Conservation (phyloP, 441 rosid genomes). For the Arabidopsis hybrid region DNA sequence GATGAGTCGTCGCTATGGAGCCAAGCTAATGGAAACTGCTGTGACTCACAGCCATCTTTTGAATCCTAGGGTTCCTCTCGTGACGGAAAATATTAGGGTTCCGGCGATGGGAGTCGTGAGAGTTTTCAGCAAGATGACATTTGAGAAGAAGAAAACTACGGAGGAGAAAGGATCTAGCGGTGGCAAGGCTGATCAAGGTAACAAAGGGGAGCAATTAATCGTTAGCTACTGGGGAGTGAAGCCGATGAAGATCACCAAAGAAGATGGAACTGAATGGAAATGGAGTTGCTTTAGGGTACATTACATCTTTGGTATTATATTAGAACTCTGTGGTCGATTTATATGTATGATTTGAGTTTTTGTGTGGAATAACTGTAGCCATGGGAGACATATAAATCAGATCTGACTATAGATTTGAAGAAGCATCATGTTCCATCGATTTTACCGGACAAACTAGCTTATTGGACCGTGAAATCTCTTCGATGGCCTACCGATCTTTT, state of each 20-base stretch:
- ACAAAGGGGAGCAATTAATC: slow-evolving; percentile 46
- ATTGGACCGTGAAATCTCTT: slow-evolving; percentile 69
- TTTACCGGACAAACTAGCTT: slow-evolving; percentile 64
- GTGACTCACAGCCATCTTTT: not conserved
- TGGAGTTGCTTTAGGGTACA: slow-evolving; percentile 80
- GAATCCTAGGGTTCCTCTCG: slow-evolving; percentile 6
- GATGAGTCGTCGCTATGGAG: slow-evolving; percentile 44
- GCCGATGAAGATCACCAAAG: slow-evolving; percentile 60
- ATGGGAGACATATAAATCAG: slow-evolving; percentile 72
- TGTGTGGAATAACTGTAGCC: slow-evolving; percentile 51
- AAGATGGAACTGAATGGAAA: slow-evolving; percentile 80
- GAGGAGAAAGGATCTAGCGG: slow-evolving; percentile 18
- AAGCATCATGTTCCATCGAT: slow-evolving; percentile 76
- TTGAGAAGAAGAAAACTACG: slow-evolving; percentile 43
- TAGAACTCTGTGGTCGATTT: not conserved
- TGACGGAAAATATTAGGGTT: slow-evolving; percentile 21
- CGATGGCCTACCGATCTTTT: slow-evolving; percentile 74
- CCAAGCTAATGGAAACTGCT: slow-evolving; percentile 34
- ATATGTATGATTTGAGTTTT: not conserved
- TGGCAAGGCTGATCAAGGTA: slow-evolving; percentile 63
- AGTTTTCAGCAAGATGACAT: slow-evolving; percentile 46
- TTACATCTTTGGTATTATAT: not conserved
- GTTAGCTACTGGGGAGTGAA: slow-evolving; percentile 82
- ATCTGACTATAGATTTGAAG: slow-evolving; percentile 64
- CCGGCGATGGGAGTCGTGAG: slow-evolving; percentile 40